These are phyloP conservation scores for Syzygium aromaticum DNA, from an alignment of 345 rosid species.

Conservation along the genomic window DNA sequence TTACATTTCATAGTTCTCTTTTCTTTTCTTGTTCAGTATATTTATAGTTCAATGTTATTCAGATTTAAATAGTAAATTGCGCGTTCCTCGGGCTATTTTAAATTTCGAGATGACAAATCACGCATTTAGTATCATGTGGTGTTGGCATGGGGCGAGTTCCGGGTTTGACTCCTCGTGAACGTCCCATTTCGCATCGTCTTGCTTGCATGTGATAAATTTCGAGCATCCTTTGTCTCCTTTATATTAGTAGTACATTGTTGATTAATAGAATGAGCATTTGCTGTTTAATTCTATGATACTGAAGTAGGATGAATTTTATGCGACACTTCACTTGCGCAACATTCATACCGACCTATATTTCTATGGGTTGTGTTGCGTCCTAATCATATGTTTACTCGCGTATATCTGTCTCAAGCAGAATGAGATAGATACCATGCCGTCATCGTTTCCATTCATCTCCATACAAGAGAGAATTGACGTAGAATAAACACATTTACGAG, in stretches of 20 bases:
- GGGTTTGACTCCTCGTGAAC: not conserved
- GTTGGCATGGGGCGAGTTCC: not conserved
- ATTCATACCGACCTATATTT: not conserved
- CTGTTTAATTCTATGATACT: not conserved
- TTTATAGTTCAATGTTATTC: not conserved
- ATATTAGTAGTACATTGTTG: not conserved
- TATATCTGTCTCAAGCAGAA: not conserved
- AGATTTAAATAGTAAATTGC: not conserved
- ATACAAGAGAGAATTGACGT: not conserved
- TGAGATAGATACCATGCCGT: not conserved
- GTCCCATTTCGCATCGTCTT: not conserved
- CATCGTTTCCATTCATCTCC: not conserved
- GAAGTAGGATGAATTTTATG: not conserved
- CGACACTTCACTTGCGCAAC: not conserved
- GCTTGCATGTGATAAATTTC: not conserved
- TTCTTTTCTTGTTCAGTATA: not conserved
- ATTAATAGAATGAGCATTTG: not conserved
- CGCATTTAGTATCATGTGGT: not conserved
- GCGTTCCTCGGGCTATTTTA: not conserved
- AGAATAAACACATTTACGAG: not conserved
- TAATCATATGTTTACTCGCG: not conserved
- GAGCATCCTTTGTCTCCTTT: not conserved
- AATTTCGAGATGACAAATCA: not conserved
- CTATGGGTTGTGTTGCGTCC: not conserved
- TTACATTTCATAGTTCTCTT: not conserved